Conservation (phyloP, 306 rosid genomes). For the Delonix regia region DNA sequence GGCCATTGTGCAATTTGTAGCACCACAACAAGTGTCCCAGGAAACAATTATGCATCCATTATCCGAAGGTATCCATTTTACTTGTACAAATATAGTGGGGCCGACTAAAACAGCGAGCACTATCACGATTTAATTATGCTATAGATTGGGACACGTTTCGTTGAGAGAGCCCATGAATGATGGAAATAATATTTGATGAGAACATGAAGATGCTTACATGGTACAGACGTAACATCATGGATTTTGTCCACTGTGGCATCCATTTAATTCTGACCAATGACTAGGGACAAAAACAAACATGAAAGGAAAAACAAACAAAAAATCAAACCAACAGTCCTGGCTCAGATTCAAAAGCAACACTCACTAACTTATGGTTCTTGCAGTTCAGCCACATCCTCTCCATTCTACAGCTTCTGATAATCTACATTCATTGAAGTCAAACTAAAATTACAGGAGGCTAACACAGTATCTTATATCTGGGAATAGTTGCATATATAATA, state of each 20-base stretch:
- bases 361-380: slow-evolving; percentile 58
- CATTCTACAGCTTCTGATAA: slow-evolving; percentile 66
- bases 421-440: slow-evolving; percentile 63
- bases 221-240: slow-evolving; percentile 47
- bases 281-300: slow-evolving; percentile 6
- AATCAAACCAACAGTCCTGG: slow-evolving; percentile 43
- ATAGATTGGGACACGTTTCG: slow-evolving; percentile 39
- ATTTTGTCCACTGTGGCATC: slow-evolving; percentile 23
- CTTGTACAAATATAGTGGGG: neutral
- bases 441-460: slow-evolving; percentile 39
- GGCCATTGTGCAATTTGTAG: neutral
- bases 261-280: slow-evolving; percentile 28
- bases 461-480: slow-evolving; percentile 18
- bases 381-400: slow-evolving; percentile 58
- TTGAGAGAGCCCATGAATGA: slow-evolving; percentile 35
- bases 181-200: slow-evolving; percentile 35
- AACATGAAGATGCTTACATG: slow-evolving; percentile 45
- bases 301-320: slow-evolving; percentile 45
- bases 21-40: neutral
- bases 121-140: slow-evolving; percentile 29
- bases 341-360: slow-evolving; percentile 57
- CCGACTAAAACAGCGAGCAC: neutral
- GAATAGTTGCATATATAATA: slow-evolving; percentile 32
- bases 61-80: neutral
- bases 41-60: neutral